A percentile compares a stretch with the other conserved stretches of the same genome.
These are phyloP conservation scores for Solanum etuberosum DNA, from an alignment of 257 asterid species.

Conservation along the genomic window DNA sequence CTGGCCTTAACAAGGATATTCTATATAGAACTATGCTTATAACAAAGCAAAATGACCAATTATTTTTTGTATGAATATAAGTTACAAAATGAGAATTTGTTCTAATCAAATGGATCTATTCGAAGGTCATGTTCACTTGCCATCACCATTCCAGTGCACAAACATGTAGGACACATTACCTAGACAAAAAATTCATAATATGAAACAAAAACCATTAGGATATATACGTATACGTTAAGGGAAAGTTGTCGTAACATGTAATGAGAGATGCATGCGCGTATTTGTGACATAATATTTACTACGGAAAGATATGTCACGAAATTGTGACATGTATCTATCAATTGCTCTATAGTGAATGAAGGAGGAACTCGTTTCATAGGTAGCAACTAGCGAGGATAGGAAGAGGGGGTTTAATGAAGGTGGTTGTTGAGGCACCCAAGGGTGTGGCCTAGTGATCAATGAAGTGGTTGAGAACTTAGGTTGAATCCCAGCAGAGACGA, in stretches of 20 bases:
- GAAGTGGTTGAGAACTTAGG: too few species aligned
- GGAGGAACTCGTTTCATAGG: not conserved
- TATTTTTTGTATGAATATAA: not conserved
- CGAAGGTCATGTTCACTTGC: conserved; percentile 93
- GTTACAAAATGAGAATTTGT: not conserved
- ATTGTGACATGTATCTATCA: not conserved
- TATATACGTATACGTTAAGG: not conserved
- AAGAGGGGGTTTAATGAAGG: not conserved
- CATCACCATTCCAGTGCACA: conserved; percentile 94
- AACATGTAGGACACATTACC: conserved; percentile 96
- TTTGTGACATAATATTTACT: not conserved
- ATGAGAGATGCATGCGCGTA: not conserved
- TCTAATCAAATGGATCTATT: conserved; percentile 76
- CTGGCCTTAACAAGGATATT: not conserved
- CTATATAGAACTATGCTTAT: not conserved
- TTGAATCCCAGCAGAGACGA: too few species aligned
- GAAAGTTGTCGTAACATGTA: not conserved
- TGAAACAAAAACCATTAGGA: not conserved
- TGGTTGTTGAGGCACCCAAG: not conserved
- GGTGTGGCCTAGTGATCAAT: too few species aligned
- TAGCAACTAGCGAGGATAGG: not conserved
- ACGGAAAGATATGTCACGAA: too few species aligned
- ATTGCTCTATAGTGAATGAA: too few species aligned
- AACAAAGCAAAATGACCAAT: not conserved
- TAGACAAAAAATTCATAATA: conserved; percentile 1